Evolutionary conservation across 306 rosid species (phyloP), one percentile per base, ranked within the genome.

Genomic region (Casuarina cunninghamiana): DNA sequence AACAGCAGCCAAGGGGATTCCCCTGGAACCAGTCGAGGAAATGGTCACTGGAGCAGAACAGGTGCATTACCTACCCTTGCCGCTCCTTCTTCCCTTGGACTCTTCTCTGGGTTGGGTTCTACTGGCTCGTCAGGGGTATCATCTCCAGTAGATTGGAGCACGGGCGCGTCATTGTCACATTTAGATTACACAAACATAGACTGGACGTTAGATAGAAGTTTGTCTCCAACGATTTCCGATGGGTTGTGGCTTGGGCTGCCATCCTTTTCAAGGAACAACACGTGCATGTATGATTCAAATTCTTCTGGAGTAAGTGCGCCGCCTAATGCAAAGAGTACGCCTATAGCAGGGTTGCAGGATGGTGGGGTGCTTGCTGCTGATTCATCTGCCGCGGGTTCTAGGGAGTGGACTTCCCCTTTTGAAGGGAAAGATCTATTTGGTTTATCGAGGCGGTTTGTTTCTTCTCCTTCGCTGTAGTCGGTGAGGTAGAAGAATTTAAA

Each of bases 351-450:
- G 45, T 81, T 86, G 86, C 98, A 88, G 79, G 95, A 91, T 69
- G 91, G 91, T 53, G 95, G 91, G 67, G 86, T 79, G 81, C 83
- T 85, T 17, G 72, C 87, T 60, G 76, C 85, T 13, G 99, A 93
- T 74, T 75, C 90, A 69, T 75, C 94, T 12, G 79, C 84, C 26
- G 78, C 83, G 1, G 92, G 90, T 78, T 88, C 95, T 15, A 87
- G 94, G 78, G 98, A 91, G 62, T 96, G 99, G 99, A 86, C 92
- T 42, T 93, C 98, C 75, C 96, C 99, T 4, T 96, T 96, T 37
- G 98, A 93, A 90, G 99, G 95, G 84, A 95, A 91, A 77, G 99
- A 93, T 90, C 90, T 96, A 77, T 96, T 96, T 84, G 91, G 94
- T 81, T 86, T 89, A 85, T 91, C 99, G 41, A 91, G 99, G 87